Evolutionary conservation across 2,329 filamentous ascomycete genomes (phyloP), one percentile per base, ranked within the genome.

Genomic region (Ceratocystis eucalypticola): DNA sequence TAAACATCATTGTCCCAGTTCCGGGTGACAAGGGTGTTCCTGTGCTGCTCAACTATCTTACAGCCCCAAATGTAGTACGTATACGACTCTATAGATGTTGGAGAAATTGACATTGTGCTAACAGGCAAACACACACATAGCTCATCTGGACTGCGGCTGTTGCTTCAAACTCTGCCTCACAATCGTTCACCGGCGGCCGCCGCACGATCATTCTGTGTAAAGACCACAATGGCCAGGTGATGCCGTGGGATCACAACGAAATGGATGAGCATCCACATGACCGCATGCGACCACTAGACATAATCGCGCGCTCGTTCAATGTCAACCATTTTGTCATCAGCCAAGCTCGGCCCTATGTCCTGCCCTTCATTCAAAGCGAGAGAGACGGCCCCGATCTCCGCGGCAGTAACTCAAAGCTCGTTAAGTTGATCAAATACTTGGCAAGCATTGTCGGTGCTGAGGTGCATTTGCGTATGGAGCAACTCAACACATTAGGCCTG

Each of bases 261-360:
- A 57, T 68, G 37, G 67, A 68, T 22, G 61, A 65, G 6, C 64
- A 68, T 20, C 67, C 67, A 10, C 61, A 68, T 25, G 67, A 68
- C 45, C 64, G 67, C 20, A 68, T 66, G 67, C 67, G 64, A 15
- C 67, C 67, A 8, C 64, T 68, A 5, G 67, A 68, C 45, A 68
- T 66, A 17, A 66, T 68, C 28, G 61, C 67, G 12, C 64, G 82
- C 85, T 59, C 93, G 10, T 94, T 94, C 80, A 95, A 95, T 73
- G 89, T 95, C 65, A 95, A 96, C 73, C 92, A 96, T 77, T 96
- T 95, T 76, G 91, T 97, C 70, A 86, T 97, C 70, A 94, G 89
- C 70, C 93, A 96, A 77, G 91, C 93, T 0, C 83, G 92, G 2
- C 93, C 93, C 0, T 96, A 96, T 74, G 80, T 96, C 17, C 87